phyloP scores from a whole-genome alignment of 1,139 yeast genomes.

The Nakaseomyces kungkrabaensis region DNA sequence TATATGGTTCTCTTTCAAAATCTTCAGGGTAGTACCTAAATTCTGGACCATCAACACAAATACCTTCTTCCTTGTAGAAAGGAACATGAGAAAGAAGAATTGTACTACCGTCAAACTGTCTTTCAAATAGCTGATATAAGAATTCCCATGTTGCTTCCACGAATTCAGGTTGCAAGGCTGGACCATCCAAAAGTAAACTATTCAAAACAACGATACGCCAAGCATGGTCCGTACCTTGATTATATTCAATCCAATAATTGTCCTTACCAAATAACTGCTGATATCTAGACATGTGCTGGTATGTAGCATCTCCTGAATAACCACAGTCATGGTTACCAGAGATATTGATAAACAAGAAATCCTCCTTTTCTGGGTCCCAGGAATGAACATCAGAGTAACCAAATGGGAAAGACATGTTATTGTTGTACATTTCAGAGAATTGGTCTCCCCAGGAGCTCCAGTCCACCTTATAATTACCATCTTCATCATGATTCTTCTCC shows the following conservation, averaged over 20 bases:
- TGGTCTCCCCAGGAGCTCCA: constrained; percentile 43
- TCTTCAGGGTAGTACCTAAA: constrained; percentile 51
- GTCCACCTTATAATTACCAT: constrained; percentile 19
- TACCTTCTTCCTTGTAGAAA: constrained; percentile 65
- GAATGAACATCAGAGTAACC: constrained; percentile 53
- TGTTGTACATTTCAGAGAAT: constrained; percentile 31
- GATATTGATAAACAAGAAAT: constrained; percentile 54
- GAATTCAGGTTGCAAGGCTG: constrained; percentile 69
- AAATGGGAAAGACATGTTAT: constrained; percentile 32
- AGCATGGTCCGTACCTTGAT: constrained; percentile 50
- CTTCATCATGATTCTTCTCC: constrained; percentile 16
- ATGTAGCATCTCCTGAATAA: constrained; percentile 87
- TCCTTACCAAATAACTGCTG: constrained; percentile 67
- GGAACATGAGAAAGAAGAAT: constrained; percentile 85
- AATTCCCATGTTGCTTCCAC: constrained; percentile 62
- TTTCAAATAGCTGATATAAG: constrained; percentile 43
- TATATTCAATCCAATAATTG: constrained; percentile 68
- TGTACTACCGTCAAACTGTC: constrained; percentile 65
- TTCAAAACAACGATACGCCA: constrained; percentile 84
- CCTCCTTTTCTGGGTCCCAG: constrained; percentile 43
- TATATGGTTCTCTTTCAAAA: constrained; percentile 48
- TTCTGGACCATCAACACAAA: constrained; percentile 81
- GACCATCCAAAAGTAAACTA: constrained; percentile 80
- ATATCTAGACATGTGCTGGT: constrained; percentile 81
- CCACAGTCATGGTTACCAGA: constrained; percentile 97